Evolutionary conservation across 192 early-diverging fungal genomes (phyloP).

Genomic region (Lunasporangiospora selenospora): DNA sequence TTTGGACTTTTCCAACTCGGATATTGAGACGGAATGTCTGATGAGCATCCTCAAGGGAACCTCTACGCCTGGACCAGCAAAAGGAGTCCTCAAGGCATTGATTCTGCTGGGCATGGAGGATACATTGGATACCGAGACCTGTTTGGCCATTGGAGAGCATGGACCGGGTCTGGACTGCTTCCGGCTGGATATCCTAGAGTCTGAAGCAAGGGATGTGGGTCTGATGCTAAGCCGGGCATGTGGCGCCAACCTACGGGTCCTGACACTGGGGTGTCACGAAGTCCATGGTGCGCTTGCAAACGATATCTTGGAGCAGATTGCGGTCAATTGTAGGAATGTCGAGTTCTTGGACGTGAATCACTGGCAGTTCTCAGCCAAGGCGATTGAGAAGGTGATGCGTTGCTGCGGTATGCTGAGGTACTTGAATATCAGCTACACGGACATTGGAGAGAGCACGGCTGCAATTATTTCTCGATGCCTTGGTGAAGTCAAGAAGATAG

Average conservation of each 20-base stretch:
- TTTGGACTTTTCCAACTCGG: constrained; percentile 45
- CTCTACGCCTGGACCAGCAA: constrained; percentile 22
- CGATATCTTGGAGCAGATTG: constrained; percentile 42
- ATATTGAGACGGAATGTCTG: constrained; percentile 37
- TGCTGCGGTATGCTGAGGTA: constrained; percentile 40
- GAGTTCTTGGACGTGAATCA: constrained; percentile 45
- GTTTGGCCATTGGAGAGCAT: constrained; percentile 37
- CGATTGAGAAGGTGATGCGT: constrained; percentile 30
- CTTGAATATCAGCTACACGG: constrained; percentile 38
- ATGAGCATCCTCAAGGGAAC: constrained; percentile 27
- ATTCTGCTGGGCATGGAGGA: constrained; percentile 43
- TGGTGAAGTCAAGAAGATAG: constrained; percentile 23
- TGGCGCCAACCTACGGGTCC: constrained; percentile 20
- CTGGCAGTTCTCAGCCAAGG: constrained; percentile 42
- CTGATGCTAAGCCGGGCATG: constrained; percentile 31
- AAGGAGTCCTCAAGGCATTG: constrained; percentile 37
- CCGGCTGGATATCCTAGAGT: constrained; percentile 43
- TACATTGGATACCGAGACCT: constrained; percentile 34
- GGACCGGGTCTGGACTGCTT: constrained; percentile 40
- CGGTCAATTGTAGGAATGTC: constrained; percentile 33
- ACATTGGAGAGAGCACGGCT: constrained; percentile 26
- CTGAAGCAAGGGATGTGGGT: constrained; percentile 34
- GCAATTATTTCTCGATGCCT: constrained; percentile 29
- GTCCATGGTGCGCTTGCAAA: constrained; percentile 40
- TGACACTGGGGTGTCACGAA: constrained; percentile 41